Base-by-base conservation (phyloP, 1,284 basidiomycete species). In the Puccinia hordei region DNA sequence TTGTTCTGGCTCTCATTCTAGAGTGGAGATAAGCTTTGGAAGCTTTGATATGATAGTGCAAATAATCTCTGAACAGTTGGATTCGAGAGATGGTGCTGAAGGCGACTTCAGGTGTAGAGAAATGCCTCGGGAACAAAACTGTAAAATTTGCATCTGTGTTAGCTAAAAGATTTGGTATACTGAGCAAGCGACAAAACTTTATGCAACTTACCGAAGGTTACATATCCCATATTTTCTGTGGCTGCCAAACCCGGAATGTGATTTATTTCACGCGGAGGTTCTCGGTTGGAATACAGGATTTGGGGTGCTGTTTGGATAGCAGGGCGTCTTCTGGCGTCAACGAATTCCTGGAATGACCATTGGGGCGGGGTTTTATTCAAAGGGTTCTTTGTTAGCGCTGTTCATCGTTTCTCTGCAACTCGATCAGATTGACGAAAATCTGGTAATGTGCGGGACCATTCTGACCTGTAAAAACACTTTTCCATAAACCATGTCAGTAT, bases 11-110 rank as follows among this genome's bases (percentile, higher is more conserved):
- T 82, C 97, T 90, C 95, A 99, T 97, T 73, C 97, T 89, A 33
- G 94, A 96, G 87, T 99, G 97, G 93, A 99, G 96, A 88, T 99
- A 99, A 0, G 96, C 97, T 87, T 99, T 99, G 76, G 92, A 95
- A 87, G 96, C 98, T 86, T 96, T 99, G 90, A 99, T 97, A 87
- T 99, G 97, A 87, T 99, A 99, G 87, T 99, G 97, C 53, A 99
- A 89, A 86, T 98, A 98, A 87, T 98, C 95, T 74, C 97, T 90
- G 91, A 99, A 99, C 55, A 98, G 89, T 86, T 98, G 94, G 85
- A 99, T 93, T 84, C 94, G 93, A 51, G 94, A 95, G 85, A 98
- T 98, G 19, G 95, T 96, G 44, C 89, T 88, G n/a, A 90, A 88
- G 9, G 92, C 91, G 51, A 90, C 88, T n/a, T 89, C 87, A 5